Base-by-base conservation (phyloP, 768 basidiomycete genomes). In the Epithele typhae region DNA sequence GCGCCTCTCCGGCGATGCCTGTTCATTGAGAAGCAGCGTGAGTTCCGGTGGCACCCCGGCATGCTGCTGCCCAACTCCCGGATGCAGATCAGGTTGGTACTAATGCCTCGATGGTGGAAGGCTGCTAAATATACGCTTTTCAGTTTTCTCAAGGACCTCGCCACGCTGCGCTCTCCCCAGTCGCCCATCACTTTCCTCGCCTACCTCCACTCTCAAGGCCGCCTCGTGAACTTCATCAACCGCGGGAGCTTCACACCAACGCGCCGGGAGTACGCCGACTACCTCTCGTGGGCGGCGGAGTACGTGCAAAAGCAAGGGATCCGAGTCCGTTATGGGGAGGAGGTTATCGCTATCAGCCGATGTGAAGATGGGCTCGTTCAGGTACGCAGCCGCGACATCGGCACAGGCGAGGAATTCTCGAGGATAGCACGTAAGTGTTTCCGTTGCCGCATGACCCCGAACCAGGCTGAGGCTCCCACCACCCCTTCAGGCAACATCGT, bases 11-110 rank as follows among this genome's bases (percentile, higher is more conserved):
- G 57, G 57, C 67, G 56, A 19, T 54, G 65, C 10, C 64, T 74
- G 40, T 79, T 78, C 61, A 65, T 78, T 33, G 78, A 78, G 59
- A 73, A 66, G 54, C 68, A 77, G 30, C 53, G 62, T 1, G 55
- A 63, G 44, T 78, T 79, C 56, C 65, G 64, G 44, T 79, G 78
- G 78, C 78, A 79, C 56, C 76, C 76, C 19, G 76, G 73, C 11
- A 78, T 78, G 76, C 68, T 78, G 37, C 61, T 78, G 6, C 74
- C 75, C 30, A 74, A 71, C 22, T 69, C 71, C 23, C 66, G 65
- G 25, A 78, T 78, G 77, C 77, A 78, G 56, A 77, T 79, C 35
- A 76, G 72, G 75, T 69, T 30, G 8, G 7, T 30, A 30, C 27
- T 30, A 30, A 30, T 7, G 7, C 14, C 27, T 14, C 8, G 7